Conservation (phyloP, 2,329 filamentous ascomycete species). For the Camptophora hylomeconis region DNA sequence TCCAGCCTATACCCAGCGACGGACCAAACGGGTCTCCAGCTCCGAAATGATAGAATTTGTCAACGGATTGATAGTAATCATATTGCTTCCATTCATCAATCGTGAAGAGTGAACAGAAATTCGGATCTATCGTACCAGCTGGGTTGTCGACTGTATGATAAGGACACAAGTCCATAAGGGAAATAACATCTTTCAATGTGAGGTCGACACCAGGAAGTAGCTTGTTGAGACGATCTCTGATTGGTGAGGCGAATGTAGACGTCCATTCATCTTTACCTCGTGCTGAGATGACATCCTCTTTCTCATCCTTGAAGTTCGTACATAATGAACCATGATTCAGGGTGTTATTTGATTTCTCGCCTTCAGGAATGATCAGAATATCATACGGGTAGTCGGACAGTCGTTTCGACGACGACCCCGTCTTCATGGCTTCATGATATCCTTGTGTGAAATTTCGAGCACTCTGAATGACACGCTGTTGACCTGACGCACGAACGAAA, state of each 20-base stretch:
- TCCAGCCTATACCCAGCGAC: slow-evolving; percentile 76
- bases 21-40: slow-evolving; percentile 66
- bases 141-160: slow-evolving; percentile 60
- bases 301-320: slow-evolving; percentile 57
- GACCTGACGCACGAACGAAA: slow-evolving; percentile 59
- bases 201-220: slow-evolving; percentile 57
- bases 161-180: slow-evolving; percentile 72
- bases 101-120: slow-evolving; percentile 64
- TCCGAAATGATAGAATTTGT: slow-evolving; percentile 75
- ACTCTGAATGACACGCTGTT: slow-evolving; percentile 37
- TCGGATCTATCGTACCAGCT: slow-evolving; percentile 35
- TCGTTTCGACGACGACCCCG: no score
- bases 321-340: slow-evolving; percentile 65
- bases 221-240: slow-evolving; percentile 55
- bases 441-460: background rate
- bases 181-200: slow-evolving; percentile 47
- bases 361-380: slow-evolving; percentile 57
- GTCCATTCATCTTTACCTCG: slow-evolving; percentile 46
- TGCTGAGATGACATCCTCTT: slow-evolving; percentile 34
- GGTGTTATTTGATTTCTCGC: slow-evolving; percentile 59
- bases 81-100: slow-evolving; percentile 61
- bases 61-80: slow-evolving; percentile 61
- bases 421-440: slow-evolving; percentile 27
- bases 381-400: slow-evolving; percentile 39
- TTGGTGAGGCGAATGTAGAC: slow-evolving; percentile 50